These are phyloP conservation scores for Geotrichum europaeum DNA, from an alignment of 1,139 yeast genomes.

Conservation along the genomic window DNA sequence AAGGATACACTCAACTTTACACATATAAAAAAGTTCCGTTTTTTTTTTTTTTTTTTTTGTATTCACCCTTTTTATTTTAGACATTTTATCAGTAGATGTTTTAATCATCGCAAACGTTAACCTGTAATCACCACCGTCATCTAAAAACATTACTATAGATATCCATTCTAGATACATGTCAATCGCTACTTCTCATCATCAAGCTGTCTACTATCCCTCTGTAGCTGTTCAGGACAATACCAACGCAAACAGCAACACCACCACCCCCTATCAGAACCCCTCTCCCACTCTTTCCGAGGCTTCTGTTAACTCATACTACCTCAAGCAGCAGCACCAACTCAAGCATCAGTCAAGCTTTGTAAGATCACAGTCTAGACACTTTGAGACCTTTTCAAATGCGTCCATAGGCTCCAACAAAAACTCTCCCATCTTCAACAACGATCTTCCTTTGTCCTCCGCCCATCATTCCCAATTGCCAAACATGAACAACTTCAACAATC, in stretches of 20 bases:
- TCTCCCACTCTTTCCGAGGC: conserved; percentile 13
- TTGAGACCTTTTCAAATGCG: conserved; percentile 19
- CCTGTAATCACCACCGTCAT: background rate
- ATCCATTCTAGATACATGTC: background rate
- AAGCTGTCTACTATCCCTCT: background rate
- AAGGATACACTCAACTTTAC: background rate
- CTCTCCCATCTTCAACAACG: background rate
- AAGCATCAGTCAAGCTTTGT: conserved; percentile 5
- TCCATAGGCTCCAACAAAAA: background rate
- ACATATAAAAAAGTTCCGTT: conserved; percentile 2
- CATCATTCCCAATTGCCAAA: background rate
- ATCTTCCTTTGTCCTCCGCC: background rate
- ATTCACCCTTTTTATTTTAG: background rate
- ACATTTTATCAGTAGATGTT: background rate
- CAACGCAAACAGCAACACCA: background rate
- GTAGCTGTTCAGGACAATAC: background rate
- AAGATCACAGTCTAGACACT: conserved; percentile 13
- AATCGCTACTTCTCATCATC: background rate
- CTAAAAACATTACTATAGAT: background rate
- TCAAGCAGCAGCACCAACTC: background rate
- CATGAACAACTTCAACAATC: background rate
- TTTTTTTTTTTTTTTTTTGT: background rate
- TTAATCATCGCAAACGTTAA: background rate
- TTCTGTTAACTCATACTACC: conserved; percentile 3
- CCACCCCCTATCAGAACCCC: background rate